These are phyloP conservation scores for Rostrohypoxylon terebratum DNA, from an alignment of 495 filamentous ascomycete genomes.

Conservation along the genomic window DNA sequence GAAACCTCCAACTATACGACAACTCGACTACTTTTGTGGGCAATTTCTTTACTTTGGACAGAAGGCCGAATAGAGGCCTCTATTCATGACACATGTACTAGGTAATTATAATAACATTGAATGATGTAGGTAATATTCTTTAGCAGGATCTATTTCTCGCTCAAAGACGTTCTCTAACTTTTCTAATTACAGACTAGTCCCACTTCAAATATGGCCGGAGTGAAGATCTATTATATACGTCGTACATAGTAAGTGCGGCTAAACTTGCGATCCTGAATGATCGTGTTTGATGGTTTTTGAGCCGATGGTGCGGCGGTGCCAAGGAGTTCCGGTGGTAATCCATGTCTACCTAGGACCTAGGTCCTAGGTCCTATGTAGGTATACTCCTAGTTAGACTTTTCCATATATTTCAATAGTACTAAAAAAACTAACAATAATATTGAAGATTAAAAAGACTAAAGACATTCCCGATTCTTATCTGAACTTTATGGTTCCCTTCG, in stretches of 20 bases:
- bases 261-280: conserved; percentile 19
- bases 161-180: background rate
- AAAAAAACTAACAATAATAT: background rate
- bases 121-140: too few species aligned
- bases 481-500: too few species aligned
- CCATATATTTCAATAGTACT: conserved; percentile 2
- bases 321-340: conserved; percentile 24
- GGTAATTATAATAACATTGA: too few species aligned
- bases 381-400: background rate
- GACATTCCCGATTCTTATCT: background rate
- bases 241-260: conserved; percentile 13
- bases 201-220: background rate
- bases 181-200: conserved; percentile 1
- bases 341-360: background rate
- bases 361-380: too few species aligned
- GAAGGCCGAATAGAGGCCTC: too few species aligned
- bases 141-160: conserved; percentile 6
- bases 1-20: too few species aligned
- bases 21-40: too few species aligned
- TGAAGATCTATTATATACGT: too few species aligned
- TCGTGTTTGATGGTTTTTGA: conserved; percentile 25
- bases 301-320: conserved; percentile 44
- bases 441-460: too few species aligned
- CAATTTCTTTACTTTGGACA: too few species aligned
- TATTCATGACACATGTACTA: too few species aligned